Evolutionary conservation across 2,329 filamentous ascomycete genomes (phyloP).

Genomic region (Paramyrothecium sp.): DNA sequence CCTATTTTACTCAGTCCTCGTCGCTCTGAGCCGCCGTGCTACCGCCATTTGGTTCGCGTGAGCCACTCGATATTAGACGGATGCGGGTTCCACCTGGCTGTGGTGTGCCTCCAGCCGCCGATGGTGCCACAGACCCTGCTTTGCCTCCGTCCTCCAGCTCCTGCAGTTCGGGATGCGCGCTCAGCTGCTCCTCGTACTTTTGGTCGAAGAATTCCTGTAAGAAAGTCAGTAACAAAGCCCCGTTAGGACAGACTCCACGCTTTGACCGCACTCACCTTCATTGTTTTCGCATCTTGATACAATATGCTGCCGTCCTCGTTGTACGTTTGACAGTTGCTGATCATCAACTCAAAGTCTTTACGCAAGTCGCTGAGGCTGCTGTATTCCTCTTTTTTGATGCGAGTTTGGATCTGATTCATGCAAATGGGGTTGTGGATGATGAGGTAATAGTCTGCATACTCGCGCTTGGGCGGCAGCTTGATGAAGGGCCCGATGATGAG

Average conservation of each 20-base stretch:
- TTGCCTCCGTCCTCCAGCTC: constrained; percentile 51
- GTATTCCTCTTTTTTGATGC: constrained; percentile 97
- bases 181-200: constrained; percentile 52
- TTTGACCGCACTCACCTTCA: constrained; percentile 63
- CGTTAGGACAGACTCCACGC: no score
- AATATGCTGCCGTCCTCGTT: constrained; percentile 94
- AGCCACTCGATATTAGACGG: constrained; percentile 58
- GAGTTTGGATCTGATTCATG: constrained; percentile 92
- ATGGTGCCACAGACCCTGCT: constrained; percentile 43
- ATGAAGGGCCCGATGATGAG: constrained; percentile 93
- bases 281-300: constrained; percentile 87
- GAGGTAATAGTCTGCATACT: constrained; percentile 93
- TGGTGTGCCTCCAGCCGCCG: constrained; percentile 62
- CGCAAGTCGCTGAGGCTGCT: constrained; percentile 75
- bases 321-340: constrained; percentile 89
- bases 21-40: constrained; percentile 48
- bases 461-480: constrained; percentile 82
- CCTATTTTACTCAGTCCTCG: constrained; percentile 39
- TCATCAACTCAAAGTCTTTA: constrained; percentile 79
- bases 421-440: constrained; percentile 91
- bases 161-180: constrained; percentile 52
- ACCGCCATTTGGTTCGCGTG: constrained; percentile 35
- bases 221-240: constrained; percentile 27
- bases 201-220: constrained; percentile 55
- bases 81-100: constrained; percentile 64